Percentiles rank a stretch among this genome's conserved stretches.
These are phyloP conservation scores for Panaeolus papilionaceus DNA, from an alignment of 768 basidiomycete species.

Conservation along the genomic window DNA sequence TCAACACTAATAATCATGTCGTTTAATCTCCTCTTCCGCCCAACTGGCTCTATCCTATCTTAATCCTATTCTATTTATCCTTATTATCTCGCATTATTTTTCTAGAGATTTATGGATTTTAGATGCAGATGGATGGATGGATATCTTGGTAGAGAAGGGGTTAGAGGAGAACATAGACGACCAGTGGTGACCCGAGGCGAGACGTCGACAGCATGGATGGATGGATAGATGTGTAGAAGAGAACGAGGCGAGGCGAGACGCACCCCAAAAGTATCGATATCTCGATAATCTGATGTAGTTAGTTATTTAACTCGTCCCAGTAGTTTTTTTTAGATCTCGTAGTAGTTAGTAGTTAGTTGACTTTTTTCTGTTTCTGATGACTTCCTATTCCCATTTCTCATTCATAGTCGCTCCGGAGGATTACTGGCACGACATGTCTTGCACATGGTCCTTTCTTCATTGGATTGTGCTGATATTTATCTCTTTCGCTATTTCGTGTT, in stretches of 20 bases:
- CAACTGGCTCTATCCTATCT: not conserved
- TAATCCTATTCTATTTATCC: constrained; percentile 13
- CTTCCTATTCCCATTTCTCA: not conserved
- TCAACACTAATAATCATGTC: not conserved
- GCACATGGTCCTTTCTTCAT: not conserved
- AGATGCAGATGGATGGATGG: not conserved
- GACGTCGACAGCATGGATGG: not conserved
- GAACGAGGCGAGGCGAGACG: not conserved
- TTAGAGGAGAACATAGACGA: not conserved
- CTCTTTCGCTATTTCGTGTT: not conserved
- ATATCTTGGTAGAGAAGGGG: not conserved
- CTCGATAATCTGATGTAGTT: constrained; percentile 13
- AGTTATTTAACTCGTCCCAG: not conserved
- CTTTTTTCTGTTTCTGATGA: not conserved
- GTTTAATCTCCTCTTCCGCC: not conserved
- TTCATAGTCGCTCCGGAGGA: not conserved
- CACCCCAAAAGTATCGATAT: constrained; percentile 14
- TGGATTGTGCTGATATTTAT: constrained; percentile 8
- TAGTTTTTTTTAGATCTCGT: not conserved
- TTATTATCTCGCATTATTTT: constrained; percentile 12
- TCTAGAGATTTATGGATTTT: constrained; percentile 7
- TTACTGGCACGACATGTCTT: not conserved
- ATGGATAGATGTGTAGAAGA: not conserved
- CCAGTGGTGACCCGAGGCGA: not conserved
- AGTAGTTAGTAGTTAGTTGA: not conserved